Evolutionary conservation across 169 alveolate species (phyloP).

Genomic region (Babesia ovis): DNA sequence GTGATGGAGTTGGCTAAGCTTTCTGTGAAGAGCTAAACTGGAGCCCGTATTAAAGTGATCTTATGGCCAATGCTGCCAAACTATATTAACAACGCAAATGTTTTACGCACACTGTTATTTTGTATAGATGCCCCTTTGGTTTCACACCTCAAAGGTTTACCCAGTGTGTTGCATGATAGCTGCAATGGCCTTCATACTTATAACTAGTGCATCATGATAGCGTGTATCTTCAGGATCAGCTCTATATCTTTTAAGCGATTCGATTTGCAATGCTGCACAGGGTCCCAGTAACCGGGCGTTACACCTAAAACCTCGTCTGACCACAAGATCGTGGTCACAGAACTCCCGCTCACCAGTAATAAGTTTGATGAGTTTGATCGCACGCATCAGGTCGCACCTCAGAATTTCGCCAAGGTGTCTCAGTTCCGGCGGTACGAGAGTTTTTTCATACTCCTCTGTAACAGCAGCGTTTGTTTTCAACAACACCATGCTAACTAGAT

Average conservation of each 20-base stretch:
- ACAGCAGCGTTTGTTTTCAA: constrained; percentile 72
- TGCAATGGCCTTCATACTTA: constrained; percentile 44
- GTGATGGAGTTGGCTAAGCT: constrained; percentile 71
- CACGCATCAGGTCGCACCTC: constrained; percentile 43
- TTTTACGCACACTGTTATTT: not conserved
- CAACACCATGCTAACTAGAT: constrained; percentile 80
- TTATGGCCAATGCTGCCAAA: not conserved
- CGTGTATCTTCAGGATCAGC: not conserved
- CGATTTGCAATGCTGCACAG: constrained; percentile 66
- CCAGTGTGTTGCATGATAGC: constrained; percentile 43
- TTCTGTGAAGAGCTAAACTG: constrained; percentile 39
- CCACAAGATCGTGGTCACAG: constrained; percentile 71
- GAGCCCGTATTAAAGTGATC: not conserved
- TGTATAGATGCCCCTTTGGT: not conserved
- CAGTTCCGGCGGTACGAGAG: constrained; percentile 58
- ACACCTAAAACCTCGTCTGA: constrained; percentile 61
- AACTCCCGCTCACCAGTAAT: constrained; percentile 70
- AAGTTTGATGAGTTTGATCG: constrained; percentile 60
- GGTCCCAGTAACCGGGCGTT: constrained; percentile 68
- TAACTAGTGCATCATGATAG: constrained; percentile 32
- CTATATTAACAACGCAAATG: not conserved
- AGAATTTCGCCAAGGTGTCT: constrained; percentile 52
- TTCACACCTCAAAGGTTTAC: not conserved
- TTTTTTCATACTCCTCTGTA: constrained; percentile 69
- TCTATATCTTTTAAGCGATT: constrained; percentile 60